Evolutionary conservation across 2,329 filamentous ascomycete species (phyloP), one percentile per base, ranked within the genome.

Genomic region (Pestalotiopsis sp.): DNA sequence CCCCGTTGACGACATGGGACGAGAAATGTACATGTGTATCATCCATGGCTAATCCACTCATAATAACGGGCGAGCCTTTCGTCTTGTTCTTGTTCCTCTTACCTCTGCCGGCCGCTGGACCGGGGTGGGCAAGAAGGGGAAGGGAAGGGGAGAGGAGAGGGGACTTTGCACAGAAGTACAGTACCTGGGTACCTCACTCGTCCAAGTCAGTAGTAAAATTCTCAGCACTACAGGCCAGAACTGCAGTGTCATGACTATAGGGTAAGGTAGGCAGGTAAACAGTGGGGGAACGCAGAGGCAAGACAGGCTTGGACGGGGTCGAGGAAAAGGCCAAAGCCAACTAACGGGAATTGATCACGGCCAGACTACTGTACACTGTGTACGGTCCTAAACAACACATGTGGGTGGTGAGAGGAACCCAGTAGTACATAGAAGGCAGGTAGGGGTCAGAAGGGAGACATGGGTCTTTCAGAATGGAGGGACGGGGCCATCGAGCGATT

Each of bases 351-450:
- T 31, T 14, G 64, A 7, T 38, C 49, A 56, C 41, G 36, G 9
- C n/a, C 38, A n/a, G 17, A 52, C 45, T 52, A 52, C 45, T 11
- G 17, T 52, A 45, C 45, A n/a, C 31, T 36, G 9, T 7, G 31
- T 23, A 39, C 60, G 57, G 7, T 64, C 64, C 36, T 68, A 36
- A 36, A 36, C 31, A 66, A 57, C 41, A 66, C 72, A 68, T 70
- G 72, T 73, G 71, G 73, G 71, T 72, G 72, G 74, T 71, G 74
- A 38, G 74, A 38, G 61, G 71, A 70, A 77, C 74, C 71, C 75
- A 77, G 75, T 77, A 77, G 75, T 77, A 62, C 59, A 62, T 62
- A 62, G 59, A 38, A 78, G 75, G 77, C 75, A 77, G 76, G 75
- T 77, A 73, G 64, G 74, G 74, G 78, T 75, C 31, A 38, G 59